These are phyloP conservation scores for Colletotrichum musae DNA, from an alignment of 2,329 filamentous ascomycete species.

Conservation along the genomic window DNA sequence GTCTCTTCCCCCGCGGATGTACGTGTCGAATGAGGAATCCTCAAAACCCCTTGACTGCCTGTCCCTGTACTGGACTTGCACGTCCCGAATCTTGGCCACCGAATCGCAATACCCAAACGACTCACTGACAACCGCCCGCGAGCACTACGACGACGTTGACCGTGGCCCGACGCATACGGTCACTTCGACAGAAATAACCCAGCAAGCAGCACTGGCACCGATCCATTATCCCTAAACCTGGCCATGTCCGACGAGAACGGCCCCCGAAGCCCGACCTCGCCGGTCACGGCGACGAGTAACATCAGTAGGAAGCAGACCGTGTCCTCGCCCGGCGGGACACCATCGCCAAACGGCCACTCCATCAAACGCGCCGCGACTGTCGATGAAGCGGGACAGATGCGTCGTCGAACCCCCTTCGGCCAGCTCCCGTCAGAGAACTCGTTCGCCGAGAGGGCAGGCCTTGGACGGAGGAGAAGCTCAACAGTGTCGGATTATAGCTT, in stretches of 20 bases:
- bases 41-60: slow-evolving; percentile 40
- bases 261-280: slow-evolving; percentile 35
- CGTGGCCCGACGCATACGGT: too few relatives aligned
- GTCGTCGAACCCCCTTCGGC: slow-evolving; percentile 41
- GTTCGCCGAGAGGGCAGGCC: slow-evolving; percentile 42
- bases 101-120: neutral
- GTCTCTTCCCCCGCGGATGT: neutral
- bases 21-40: slow-evolving; percentile 30
- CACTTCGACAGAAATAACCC: neutral
- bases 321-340: slow-evolving; percentile 31
- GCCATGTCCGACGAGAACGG: slow-evolving; percentile 40
- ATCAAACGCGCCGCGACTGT: slow-evolving; percentile 59
- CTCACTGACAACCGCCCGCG: neutral
- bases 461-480: slow-evolving; percentile 76
- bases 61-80: slow-evolving; percentile 32
- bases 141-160: neutral
- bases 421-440: slow-evolving; percentile 47
- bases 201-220: neutral
- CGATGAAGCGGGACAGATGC: slow-evolving; percentile 51
- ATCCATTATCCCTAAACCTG: neutral
- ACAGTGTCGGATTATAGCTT: slow-evolving; percentile 83
- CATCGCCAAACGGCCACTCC: slow-evolving; percentile 49
- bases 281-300: slow-evolving; percentile 34
- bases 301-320: slow-evolving; percentile 39
- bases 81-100: slow-evolving; percentile 8